These are phyloP conservation scores for Knoxdaviesia capensis DNA, from an alignment of 2,329 filamentous ascomycete species.

Conservation along the genomic window DNA sequence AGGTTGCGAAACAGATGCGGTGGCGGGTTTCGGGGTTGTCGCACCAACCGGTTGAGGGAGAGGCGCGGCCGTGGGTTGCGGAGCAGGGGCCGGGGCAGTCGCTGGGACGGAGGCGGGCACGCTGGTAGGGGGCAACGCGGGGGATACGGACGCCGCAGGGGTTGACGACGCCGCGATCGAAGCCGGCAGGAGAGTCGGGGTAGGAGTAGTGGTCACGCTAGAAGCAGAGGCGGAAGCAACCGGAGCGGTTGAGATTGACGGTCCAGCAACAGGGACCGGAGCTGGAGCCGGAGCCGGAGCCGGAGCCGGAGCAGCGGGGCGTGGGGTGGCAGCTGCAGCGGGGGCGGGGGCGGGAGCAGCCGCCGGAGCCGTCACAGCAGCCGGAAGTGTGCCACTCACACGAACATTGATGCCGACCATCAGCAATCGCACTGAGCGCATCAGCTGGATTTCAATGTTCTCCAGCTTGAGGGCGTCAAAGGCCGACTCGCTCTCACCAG, in stretches of 20 bases:
- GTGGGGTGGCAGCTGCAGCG: neutral
- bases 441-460: conserved; percentile 19
- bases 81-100: neutral
- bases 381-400: neutral
- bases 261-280: neutral
- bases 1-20: too few relatives aligned
- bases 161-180: neutral
- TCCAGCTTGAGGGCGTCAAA: conserved; percentile 13
- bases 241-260: neutral
- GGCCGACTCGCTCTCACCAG: conserved; percentile 10
- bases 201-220: neutral
- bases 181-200: neutral
- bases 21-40: too few relatives aligned
- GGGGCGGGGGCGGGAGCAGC: neutral
- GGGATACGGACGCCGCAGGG: neutral
- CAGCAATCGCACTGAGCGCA: conserved; percentile 18
- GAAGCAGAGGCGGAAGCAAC: neutral
- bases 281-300: neutral
- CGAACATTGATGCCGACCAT: conserved; percentile 16
- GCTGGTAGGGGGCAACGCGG: neutral
- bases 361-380: conserved; percentile 1
- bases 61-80: too few relatives aligned
- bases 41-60: too few relatives aligned
- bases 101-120: neutral
- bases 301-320: neutral